Evolutionary conservation across 768 basidiomycete species (phyloP), one percentile per base, ranked within the genome.

Genomic region (Rhodotorula kratochvilovae): DNA sequence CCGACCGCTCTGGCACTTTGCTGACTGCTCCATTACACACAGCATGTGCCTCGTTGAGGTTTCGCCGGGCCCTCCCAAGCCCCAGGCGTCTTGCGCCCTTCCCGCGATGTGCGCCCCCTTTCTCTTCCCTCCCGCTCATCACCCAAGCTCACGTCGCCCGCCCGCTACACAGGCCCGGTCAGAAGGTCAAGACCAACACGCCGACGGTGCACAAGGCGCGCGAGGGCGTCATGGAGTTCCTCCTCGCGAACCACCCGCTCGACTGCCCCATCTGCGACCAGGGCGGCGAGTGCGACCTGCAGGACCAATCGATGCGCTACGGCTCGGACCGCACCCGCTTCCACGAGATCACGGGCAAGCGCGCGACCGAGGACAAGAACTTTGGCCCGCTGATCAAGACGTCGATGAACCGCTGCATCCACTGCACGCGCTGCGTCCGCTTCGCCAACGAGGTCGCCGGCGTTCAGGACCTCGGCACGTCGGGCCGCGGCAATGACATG

Each of bases 21-120:
- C 29, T 48, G 15, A 31, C 16, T 39, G 13, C 33, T n/a, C 6
- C 29, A 21, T 15, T 10, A 3, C 53, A 11, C 27, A 5, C 73
- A 91, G 94, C 76, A 99, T 99, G 96, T 99, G 96, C 82, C 83
- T 99, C 61, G 96, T 99, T 50, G 96, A 99, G 82, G 95, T 99
- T 62, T 91, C 75, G 15, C 78, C 77, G 16, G 79, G 78, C 29
- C 76, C 76, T 2, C 78, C 76, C 6, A 74, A 70, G 43, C 72
- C 73, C 13, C 29, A 56, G 51, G 62, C 53, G 70, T 70, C 65
- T 55, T 73, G 56, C 72, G 95, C 96, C 11, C 95, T 96, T 90
- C 96, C 96, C 50, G 96, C 95, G 29, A 93, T 96, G 91, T 90
- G 88, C 83, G 90, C 55, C 31, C 29, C 16, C 42, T 25, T 33